Percentiles rank a stretch among this genome's conserved stretches.
phyloP scores from a whole-genome alignment of 2,329 filamentous ascomycete genomes.

The Scytalidium lignicola region DNA sequence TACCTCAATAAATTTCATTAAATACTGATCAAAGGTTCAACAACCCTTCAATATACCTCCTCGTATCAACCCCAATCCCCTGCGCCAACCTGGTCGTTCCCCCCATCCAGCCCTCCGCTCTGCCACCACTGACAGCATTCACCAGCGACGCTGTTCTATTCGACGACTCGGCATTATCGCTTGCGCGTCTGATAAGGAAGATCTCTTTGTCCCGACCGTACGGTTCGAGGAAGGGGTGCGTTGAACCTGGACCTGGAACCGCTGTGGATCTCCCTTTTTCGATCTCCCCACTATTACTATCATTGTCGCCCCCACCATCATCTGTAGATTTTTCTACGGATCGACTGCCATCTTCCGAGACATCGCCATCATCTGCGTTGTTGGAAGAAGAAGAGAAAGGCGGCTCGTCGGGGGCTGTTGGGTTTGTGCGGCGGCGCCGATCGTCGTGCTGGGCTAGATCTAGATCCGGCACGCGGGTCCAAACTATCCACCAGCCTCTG shows the following conservation, averaged over 20 bases:
- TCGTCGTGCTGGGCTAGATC: constrained; percentile 4
- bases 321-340: background rate
- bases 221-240: constrained; percentile 23
- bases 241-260: no score
- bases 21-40: no score
- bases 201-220: constrained; percentile 49
- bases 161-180: constrained; percentile 41
- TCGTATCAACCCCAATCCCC: constrained; percentile 72
- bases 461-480: constrained; percentile 50
- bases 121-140: background rate
- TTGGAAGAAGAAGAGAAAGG: no score
- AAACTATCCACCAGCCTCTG: constrained; percentile 66
- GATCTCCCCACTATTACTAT: background rate
- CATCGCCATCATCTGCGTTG: background rate
- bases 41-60: constrained; percentile 68
- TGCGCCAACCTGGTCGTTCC: constrained; percentile 59
- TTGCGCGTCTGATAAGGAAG: constrained; percentile 54
- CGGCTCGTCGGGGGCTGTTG: background rate
- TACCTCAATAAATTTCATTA: no score
- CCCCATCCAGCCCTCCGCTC: constrained; percentile 38
- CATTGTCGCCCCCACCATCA: background rate
- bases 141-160: constrained; percentile 28
- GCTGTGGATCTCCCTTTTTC: constrained; percentile 2
- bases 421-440: background rate
- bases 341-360: background rate